Evolutionary conservation across 116 monocot species (phyloP).

Genomic region (Trichopus zeylanicus): DNA sequence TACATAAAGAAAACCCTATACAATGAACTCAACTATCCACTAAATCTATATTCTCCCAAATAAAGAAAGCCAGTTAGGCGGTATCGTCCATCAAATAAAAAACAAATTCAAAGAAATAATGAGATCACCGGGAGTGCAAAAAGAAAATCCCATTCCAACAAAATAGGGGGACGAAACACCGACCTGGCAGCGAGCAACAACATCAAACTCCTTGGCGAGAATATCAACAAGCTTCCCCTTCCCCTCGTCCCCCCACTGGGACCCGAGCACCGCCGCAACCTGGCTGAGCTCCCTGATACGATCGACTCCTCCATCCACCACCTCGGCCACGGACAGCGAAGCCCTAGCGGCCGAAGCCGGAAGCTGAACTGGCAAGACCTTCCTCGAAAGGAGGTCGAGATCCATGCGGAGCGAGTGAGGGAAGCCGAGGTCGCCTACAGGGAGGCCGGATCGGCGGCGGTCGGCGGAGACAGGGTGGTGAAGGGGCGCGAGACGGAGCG

Average conservation of each 20-base stretch:
- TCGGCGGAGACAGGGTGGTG: neutral
- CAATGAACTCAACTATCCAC: too few species aligned
- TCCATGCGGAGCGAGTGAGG: neutral
- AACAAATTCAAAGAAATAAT: neutral
- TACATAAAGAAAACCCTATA: too few species aligned
- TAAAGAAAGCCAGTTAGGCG: too few species aligned
- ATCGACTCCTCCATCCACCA: slow-evolving; percentile 11
- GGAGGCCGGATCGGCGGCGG: neutral
- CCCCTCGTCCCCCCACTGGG: slow-evolving; percentile 77
- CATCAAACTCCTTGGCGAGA: slow-evolving; percentile 47
- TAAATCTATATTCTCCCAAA: too few species aligned
- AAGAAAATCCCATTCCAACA: too few species aligned
- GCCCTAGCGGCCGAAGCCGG: neutral
- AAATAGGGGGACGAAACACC: neutral
- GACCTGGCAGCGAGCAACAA: slow-evolving; percentile 74
- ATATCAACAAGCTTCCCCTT: slow-evolving; percentile 75
- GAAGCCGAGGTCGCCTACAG: neutral
- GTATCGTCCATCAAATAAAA: neutral
- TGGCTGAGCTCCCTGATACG: slow-evolving; percentile 48
- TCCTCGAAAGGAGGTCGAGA: too few species aligned
- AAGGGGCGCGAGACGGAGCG: neutral
- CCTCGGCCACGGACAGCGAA: slow-evolving; percentile 8
- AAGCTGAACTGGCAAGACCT: too few species aligned
- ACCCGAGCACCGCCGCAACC: slow-evolving; percentile 53
- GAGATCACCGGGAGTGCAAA: neutral